A percentile compares a stretch with the other conserved stretches of the same genome.
Conservation (phyloP, 345 rosid species). For the Eucalyptus cloeziana region DNA sequence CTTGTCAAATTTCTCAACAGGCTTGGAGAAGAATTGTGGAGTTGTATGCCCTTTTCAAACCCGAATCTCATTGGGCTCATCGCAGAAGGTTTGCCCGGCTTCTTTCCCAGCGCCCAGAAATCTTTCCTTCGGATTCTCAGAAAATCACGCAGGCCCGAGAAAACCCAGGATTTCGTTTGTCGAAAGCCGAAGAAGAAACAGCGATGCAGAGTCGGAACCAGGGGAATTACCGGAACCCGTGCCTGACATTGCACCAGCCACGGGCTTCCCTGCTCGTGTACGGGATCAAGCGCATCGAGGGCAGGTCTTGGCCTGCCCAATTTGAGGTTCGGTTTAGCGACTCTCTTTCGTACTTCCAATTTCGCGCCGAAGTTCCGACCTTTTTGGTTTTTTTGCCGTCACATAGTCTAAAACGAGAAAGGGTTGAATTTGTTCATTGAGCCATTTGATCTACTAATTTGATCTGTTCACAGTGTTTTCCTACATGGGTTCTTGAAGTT, state of each 20-base stretch:
- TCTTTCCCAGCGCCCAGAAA: constrained; percentile 12
- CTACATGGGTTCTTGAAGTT: not conserved
- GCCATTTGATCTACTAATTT: not conserved
- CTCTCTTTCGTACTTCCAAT: not conserved
- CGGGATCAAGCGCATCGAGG: constrained; percentile 90
- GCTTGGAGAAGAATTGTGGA: too few relatives aligned
- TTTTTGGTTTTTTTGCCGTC: not conserved
- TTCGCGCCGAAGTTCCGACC: not conserved
- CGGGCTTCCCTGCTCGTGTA: constrained; percentile 17
- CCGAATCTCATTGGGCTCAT: not conserved
- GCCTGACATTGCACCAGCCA: not conserved
- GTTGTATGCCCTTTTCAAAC: too few relatives aligned
- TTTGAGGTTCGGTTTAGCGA: not conserved
- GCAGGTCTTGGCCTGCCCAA: constrained; percentile 79
- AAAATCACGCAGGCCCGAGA: not conserved
- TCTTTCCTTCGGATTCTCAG: not conserved
- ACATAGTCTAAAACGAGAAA: not conserved
- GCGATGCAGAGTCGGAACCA: not conserved
- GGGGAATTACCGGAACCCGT: constrained; percentile 34
- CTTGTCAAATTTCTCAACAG: too few relatives aligned
- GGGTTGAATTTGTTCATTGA: not conserved
- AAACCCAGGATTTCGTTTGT: not conserved
- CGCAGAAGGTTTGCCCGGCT: not conserved
- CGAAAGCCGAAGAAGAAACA: not conserved
- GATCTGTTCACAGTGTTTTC: not conserved